Evolutionary conservation across 495 filamentous ascomycete genomes (phyloP), one percentile per base, ranked within the genome.

Genomic region (Saxispiralis lemnorum): DNA sequence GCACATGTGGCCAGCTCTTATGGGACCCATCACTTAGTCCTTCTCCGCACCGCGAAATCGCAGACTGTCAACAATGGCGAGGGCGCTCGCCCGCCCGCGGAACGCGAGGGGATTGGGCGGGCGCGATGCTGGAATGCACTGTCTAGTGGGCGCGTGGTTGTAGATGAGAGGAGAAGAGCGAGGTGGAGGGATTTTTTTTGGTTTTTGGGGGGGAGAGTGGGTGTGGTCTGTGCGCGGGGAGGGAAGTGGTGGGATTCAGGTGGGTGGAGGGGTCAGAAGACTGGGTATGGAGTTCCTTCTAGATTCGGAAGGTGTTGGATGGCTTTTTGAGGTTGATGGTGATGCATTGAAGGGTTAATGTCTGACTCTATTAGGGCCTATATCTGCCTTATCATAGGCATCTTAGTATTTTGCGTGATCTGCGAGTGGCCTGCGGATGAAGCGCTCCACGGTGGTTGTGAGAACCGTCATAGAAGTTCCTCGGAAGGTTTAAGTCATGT

Each of bases 1-100:
- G 2, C 39, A 44, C 48, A 40, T 41, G 16, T 41, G 39, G 49
- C 49, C 49, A 52, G 49, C 43, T 52, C 49, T 52, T 48, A 52
- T 48, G 44, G 49, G 12, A 51, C 34, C 34, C 32, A 10, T 20
- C 10, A 20, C 28, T 17, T 6, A 28, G 9, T 52, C 31, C 45
- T 9, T 52, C 49, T 52, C 19, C 49, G 49, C 49, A 39, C 32
- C 45, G 9, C 49, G 18, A 33, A 52, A 52, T 52, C 49, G 40
- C 49, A 47, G 32, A 24, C 12, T 16, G n/a, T 41, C 45, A 47
- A 47, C 45, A 47, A 47, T 38, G 2, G 39, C 14, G 15, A 17
- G 9, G 31, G 21, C 2, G 38, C 17, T 6, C 10, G 38, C n/a
- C n/a, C 44, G 28, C 43, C 31, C 16, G 35, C 39, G 30, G 21